phyloP scores from a whole-genome alignment of 2,329 filamentous ascomycete species.

The Hymenoscyphus fructigenus region DNA sequence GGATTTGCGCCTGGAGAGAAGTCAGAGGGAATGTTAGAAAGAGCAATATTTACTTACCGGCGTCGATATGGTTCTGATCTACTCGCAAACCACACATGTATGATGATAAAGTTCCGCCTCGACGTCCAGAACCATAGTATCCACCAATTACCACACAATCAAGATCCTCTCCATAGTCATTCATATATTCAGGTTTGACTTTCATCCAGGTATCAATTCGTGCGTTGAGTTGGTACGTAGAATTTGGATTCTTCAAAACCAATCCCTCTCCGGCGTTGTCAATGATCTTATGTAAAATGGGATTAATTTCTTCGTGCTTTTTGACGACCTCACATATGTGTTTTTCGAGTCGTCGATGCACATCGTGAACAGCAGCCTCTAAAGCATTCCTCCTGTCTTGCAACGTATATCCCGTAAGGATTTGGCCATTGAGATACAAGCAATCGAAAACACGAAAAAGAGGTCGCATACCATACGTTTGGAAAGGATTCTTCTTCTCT shows the following conservation, averaged over 20 bases:
- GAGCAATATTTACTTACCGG: conserved; percentile 21
- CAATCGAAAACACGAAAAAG: conserved; percentile 89
- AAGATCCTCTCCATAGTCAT: conserved; percentile 88
- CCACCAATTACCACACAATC: conserved; percentile 89
- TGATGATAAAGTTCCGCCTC: conserved; percentile 79
- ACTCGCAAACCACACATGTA: conserved; percentile 87
- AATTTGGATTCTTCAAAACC: conserved; percentile 89
- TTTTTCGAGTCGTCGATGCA: conserved; percentile 78
- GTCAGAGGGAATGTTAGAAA: conserved; percentile 1
- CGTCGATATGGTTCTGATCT: conserved; percentile 64
- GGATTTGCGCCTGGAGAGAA: conserved; percentile 47
- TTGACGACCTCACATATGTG: conserved; percentile 69
- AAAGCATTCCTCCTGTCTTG: conserved; percentile 77
- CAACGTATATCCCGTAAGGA: conserved; percentile 79
- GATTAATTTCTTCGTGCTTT: conserved; percentile 72
- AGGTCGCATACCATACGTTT: conserved; percentile 63
- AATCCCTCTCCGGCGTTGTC: conserved; percentile 86
- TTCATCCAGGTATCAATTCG: conserved; percentile 98
- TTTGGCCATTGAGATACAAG: conserved; percentile 78
- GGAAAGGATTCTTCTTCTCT: conserved; percentile 72
- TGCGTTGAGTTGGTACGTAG: conserved; percentile 81
- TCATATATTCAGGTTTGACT: conserved; percentile 98
- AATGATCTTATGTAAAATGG: conserved; percentile 76
- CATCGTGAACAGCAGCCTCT: conserved; percentile 64
- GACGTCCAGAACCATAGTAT: conserved; percentile 84